A percentile compares a stretch with the other conserved stretches of the same genome.
These are phyloP conservation scores for Lindgomyces ingoldianus DNA, from an alignment of 495 filamentous ascomycete genomes.

Conservation along the genomic window DNA sequence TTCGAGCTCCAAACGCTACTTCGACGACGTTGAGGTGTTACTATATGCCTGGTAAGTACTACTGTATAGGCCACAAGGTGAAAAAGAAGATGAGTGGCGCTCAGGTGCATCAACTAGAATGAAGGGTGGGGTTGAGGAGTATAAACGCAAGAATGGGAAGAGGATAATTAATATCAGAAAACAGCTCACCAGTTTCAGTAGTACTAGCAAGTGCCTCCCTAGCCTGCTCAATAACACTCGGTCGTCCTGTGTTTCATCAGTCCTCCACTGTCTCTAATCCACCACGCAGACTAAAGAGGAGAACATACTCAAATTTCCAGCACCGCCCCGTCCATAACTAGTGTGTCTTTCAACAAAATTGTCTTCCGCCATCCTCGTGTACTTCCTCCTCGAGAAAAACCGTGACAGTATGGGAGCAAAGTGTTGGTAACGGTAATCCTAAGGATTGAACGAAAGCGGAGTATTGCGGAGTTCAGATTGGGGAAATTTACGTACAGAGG, in stretches of 20 bases:
- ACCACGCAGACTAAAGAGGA: background rate
- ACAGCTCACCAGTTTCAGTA: constrained; percentile 10
- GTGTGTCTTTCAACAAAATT: constrained; percentile 12
- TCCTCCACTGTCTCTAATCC: background rate
- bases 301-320: constrained; percentile 32
- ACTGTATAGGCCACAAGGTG: no score
- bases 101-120: no score
- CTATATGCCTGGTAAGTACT: no score
- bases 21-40: constrained; percentile 18
- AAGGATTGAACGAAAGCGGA: no score
- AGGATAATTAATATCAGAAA: background rate
- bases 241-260: constrained; percentile 11
- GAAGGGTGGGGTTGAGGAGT: no score
- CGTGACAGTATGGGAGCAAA: background rate
- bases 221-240: constrained; percentile 10
- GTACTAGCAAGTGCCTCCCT: constrained; percentile 8
- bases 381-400: background rate
- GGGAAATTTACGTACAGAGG: no score
- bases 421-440: no score
- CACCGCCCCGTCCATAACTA: constrained; percentile 29
- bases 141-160: background rate
- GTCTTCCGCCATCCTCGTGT: constrained; percentile 22
- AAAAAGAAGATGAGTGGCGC: no score
- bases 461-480: no score
- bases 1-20: constrained; percentile 23